Evolutionary conservation across 192 early-diverging fungal species (phyloP), one percentile per base, ranked within the genome.

Genomic region (Cetraspora pellucida): DNA sequence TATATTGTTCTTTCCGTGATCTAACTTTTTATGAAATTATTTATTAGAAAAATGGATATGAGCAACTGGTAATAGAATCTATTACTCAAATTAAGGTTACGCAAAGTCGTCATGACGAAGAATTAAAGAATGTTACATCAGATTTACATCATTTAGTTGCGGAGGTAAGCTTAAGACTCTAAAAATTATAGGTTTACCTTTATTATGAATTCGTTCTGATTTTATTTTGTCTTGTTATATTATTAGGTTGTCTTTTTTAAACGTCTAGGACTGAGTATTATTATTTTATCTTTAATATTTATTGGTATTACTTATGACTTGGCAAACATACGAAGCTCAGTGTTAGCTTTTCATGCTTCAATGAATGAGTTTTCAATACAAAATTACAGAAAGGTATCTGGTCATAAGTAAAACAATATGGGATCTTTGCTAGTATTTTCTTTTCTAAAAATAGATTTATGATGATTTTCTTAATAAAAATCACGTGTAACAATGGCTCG

Each of bases 241-340:
- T 28, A 27, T 16, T 61, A 61, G 59, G 13, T 61, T 28, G 59
- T 25, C 59, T 25, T 61, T 28, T 61, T 61, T 23, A 61, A 61
- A 14, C 25, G 59, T 17, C 59, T 61, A 28, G 14, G 25, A 28
- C n/a, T 61, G 7, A 16, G 13, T 61, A 7, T 28, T 28, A 28
- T 61, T 61, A 23, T 61, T 28, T 23, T 28, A 61, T 61, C 28
- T 28, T 11, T 61, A 21, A 28, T 61, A 14, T 61, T 61, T 61
- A 28, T 61, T 28, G 59, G 59, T 61, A 28, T 61, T 16, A 30
- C n/a, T 61, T 16, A 28, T 17, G 59, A 61, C 27, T 61, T 23
- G 59, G 59, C 28, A 28, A 61, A 61, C 14, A 14, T 61, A 30
- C 59, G 59, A 61, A 61, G 14, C 16, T 61, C 59, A 28, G 16